Conservation (phyloP, 2,329 filamentous ascomycete genomes). For the Fusarium floridanum region DNA sequence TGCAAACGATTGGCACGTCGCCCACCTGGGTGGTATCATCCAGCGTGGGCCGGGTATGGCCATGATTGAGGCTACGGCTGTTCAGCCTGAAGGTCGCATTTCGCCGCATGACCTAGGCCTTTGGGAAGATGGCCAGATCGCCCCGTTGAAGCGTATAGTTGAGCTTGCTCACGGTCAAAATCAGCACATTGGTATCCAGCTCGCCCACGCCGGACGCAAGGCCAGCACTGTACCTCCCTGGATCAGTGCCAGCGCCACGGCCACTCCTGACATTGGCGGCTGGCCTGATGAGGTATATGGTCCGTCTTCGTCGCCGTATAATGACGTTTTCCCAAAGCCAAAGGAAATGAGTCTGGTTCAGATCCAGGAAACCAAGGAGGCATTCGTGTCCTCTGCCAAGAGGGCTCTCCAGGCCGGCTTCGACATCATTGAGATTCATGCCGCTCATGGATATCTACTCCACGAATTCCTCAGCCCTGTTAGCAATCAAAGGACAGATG, state of each 20-base stretch:
- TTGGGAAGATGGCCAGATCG: not conserved
- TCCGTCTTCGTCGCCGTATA: not conserved
- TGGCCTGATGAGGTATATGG: constrained; percentile 10
- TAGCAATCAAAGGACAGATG: not conserved
- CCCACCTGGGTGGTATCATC: not conserved
- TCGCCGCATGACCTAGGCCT: not conserved
- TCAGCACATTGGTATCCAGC: constrained; percentile 8
- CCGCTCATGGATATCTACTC: not conserved
- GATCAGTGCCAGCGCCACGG: constrained; percentile 4
- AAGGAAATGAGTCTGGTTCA: not conserved
- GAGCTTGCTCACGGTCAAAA: constrained; percentile 12
- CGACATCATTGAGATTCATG: not conserved
- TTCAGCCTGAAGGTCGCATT: not conserved
- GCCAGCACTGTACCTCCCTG: constrained; percentile 8
- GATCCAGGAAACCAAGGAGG: not conserved
- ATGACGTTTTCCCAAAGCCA: not conserved
- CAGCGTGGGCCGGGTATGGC: not conserved
- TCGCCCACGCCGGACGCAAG: constrained; percentile 14
- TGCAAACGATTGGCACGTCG: not conserved
- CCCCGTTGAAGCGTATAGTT: not conserved
- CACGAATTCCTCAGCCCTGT: not conserved
- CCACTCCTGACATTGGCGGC: constrained; percentile 3
- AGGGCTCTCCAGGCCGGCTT: not conserved
- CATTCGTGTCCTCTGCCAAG: not conserved
- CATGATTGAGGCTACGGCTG: not conserved